Conservation (phyloP, 768 basidiomycete genomes). For the Boletus coccyginus region DNA sequence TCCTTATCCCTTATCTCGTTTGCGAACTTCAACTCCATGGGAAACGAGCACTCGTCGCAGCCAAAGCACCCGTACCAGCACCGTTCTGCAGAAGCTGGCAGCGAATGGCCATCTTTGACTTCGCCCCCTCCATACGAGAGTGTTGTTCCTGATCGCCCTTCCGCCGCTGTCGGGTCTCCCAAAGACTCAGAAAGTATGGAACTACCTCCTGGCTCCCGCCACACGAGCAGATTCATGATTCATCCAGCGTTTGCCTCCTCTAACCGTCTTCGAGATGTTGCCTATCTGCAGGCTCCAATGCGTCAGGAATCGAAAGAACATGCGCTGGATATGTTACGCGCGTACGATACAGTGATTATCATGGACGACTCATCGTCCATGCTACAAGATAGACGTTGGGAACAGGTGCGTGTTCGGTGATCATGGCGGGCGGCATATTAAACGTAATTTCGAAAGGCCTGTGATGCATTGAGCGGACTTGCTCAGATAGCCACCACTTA, state of each 20-base stretch:
- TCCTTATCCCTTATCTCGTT: neutral
- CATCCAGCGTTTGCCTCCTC: constrained; percentile 18
- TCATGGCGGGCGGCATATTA: neutral
- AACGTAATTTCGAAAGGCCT: constrained; percentile 2
- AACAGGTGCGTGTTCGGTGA: constrained; percentile 37
- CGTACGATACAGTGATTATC: constrained; percentile 57
- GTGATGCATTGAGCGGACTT: constrained; percentile 37
- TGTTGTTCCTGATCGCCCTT: constrained; percentile 2
- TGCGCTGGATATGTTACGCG: constrained; percentile 35
- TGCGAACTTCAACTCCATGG: too few species aligned
- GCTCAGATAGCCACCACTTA: constrained; percentile 48
- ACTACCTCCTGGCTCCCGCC: constrained; percentile 16
- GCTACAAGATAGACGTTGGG: constrained; percentile 43
- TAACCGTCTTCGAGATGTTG: constrained; percentile 17
- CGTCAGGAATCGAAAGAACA: constrained; percentile 27
- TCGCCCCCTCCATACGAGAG: constrained; percentile 27
- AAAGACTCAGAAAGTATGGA: constrained; percentile 16
- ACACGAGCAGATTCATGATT: constrained; percentile 24
- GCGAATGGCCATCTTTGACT: constrained; percentile 2
- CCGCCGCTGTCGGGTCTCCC: constrained; percentile 5
- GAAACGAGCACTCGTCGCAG: neutral
- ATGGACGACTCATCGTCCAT: constrained; percentile 65
- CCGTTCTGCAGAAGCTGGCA: neutral
- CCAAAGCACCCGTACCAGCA: neutral
- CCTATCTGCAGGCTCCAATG: constrained; percentile 26